phyloP scores from a whole-genome alignment of 2,329 filamentous ascomycete species.

The Biscogniauxia marginata region DNA sequence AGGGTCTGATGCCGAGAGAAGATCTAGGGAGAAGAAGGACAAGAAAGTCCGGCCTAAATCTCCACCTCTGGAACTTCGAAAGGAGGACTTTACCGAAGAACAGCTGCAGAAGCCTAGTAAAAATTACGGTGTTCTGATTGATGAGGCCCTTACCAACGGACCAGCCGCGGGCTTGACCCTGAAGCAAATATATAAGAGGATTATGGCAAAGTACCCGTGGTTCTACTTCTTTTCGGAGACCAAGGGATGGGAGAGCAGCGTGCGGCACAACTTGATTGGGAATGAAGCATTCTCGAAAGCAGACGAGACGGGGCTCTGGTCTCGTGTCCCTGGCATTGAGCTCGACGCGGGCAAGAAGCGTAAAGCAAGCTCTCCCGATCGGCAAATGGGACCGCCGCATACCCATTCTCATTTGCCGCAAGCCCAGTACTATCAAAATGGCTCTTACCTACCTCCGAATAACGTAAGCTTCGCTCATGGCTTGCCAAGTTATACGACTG shows the following conservation, averaged over 20 bases:
- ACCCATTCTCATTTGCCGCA: conserved; percentile 30
- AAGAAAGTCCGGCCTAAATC: conserved; percentile 60
- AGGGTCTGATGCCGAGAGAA: conserved; percentile 55
- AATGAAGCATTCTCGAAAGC: conserved; percentile 61
- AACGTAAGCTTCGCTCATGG: conserved; percentile 22
- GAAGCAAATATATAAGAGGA: conserved; percentile 64
- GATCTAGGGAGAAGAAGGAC: conserved; percentile 57
- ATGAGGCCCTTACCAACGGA: conserved; percentile 56
- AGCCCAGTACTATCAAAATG: conserved; percentile 31
- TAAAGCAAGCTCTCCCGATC: conserved; percentile 53
- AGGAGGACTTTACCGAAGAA: conserved; percentile 56
- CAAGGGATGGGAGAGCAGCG: conserved; percentile 65
- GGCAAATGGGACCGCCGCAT: conserved; percentile 31
- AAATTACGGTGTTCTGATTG: conserved; percentile 60
- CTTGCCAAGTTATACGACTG: conserved; percentile 21
- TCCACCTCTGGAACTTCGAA: conserved; percentile 55
- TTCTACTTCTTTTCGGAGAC: conserved; percentile 60
- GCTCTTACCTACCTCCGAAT: conserved; percentile 27
- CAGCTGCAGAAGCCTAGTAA: conserved; percentile 61
- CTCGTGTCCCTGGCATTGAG: conserved; percentile 56
- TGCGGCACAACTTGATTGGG: conserved; percentile 62
- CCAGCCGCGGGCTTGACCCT: conserved; percentile 54
- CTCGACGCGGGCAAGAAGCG: conserved; percentile 62
- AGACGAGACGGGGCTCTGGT: conserved; percentile 56
- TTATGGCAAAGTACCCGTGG: conserved; percentile 57